Evolutionary conservation across 805 yeast species (phyloP).

Genomic region (Grigorovia transvaalensis): DNA sequence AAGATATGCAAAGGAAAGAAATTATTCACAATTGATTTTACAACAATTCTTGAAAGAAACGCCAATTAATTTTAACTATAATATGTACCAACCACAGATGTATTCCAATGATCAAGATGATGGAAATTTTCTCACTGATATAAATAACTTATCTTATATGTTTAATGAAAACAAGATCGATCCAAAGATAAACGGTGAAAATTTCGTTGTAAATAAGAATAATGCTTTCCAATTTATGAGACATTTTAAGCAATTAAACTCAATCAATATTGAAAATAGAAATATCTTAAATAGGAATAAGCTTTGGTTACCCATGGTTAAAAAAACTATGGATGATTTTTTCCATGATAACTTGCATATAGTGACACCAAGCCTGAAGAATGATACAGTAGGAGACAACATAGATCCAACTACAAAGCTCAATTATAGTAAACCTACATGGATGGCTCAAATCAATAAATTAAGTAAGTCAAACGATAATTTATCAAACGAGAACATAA

Average conservation of each 20-base stretch:
- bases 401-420: neutral
- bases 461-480: neutral
- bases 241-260: neutral
- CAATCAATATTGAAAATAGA: neutral
- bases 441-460: neutral
- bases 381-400: neutral
- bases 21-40: neutral
- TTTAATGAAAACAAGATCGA: neutral
- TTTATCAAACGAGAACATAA: neutral
- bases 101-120: neutral
- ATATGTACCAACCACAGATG: neutral
- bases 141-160: neutral
- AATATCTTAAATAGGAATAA: neutral
- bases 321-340: neutral
- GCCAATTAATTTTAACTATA: neutral
- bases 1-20: slow-evolving; percentile 1
- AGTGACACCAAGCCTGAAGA: no score
- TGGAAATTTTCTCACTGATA: neutral
- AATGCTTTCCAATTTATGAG: neutral
- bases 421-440: no score
- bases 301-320: neutral
- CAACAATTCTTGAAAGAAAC: slow-evolving; percentile 2
- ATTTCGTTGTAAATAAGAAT: neutral
- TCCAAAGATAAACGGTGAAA: neutral
- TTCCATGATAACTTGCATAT: neutral